Percentiles rank a stretch among this genome's conserved stretches.
These are phyloP conservation scores for Alternaria arborescens DNA, from an alignment of 2,329 filamentous ascomycete genomes.

Conservation along the genomic window DNA sequence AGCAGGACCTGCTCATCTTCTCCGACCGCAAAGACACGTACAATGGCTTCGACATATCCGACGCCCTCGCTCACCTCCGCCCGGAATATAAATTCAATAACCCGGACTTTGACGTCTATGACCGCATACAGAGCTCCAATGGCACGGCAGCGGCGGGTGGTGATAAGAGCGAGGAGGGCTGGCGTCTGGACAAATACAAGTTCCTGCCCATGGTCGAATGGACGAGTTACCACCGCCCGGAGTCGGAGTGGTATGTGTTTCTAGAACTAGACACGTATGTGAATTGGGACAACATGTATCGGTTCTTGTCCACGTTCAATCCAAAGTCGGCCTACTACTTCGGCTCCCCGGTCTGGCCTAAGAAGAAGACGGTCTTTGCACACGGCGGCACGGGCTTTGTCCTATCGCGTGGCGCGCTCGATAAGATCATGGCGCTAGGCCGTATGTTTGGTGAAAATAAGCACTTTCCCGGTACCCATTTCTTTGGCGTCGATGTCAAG, in stretches of 20 bases:
- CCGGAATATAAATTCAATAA: conserved; percentile 53
- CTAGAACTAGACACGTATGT: conserved; percentile 51
- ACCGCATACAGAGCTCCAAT: conserved; percentile 53
- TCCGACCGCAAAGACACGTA: conserved; percentile 65
- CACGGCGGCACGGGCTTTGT: conserved; percentile 57
- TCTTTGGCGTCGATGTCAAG: conserved; percentile 47
- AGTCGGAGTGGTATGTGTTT: conserved; percentile 49
- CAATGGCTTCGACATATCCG: conserved; percentile 59
- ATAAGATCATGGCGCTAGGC: conserved; percentile 50
- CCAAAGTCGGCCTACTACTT: conserved; percentile 50
- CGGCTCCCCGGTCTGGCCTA: conserved; percentile 50
- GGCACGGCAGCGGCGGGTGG: conserved; percentile 19
- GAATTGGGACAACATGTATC: conserved; percentile 52
- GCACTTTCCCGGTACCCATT: conserved; percentile 42
- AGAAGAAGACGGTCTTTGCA: conserved; percentile 50
- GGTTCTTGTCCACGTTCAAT: conserved; percentile 51
- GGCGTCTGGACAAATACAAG: conserved; percentile 67
- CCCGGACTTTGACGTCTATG: conserved; percentile 62
- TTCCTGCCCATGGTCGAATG: conserved; percentile 65
- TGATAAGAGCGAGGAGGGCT: conserved; percentile 60
- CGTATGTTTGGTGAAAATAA: conserved; percentile 48
- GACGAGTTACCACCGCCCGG: conserved; percentile 50
- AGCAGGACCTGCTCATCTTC: conserved; percentile 65
- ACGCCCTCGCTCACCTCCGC: conserved; percentile 56
- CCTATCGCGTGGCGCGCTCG: conserved; percentile 60